Conservation (phyloP, 305 asterid genomes). For the Fraxinus paxiana region DNA sequence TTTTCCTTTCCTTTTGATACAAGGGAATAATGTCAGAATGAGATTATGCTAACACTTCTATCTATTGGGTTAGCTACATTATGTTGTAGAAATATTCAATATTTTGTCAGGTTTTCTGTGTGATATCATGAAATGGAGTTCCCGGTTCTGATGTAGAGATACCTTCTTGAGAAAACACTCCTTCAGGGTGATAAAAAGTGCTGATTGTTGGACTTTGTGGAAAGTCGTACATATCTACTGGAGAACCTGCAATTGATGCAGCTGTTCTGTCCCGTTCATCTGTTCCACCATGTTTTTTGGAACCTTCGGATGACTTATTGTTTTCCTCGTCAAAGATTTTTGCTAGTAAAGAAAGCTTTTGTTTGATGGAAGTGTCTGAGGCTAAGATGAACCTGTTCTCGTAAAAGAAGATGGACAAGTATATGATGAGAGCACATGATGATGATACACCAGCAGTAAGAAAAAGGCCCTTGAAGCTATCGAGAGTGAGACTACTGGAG, state of each 20-base stretch:
- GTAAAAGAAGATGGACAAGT: slow-evolving; percentile 27
- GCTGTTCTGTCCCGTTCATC: neutral
- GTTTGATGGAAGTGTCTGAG: slow-evolving; percentile 25
- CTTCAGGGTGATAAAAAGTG: slow-evolving; percentile 24
- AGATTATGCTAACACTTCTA: neutral
- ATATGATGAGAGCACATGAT: slow-evolving; percentile 31
- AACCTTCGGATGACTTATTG: neutral
- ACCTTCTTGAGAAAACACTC: slow-evolving; percentile 23
- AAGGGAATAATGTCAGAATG: neutral
- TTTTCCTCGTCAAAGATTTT: slow-evolving; percentile 31
- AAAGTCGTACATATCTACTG: neutral
- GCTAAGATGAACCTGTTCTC: slow-evolving; percentile 31
- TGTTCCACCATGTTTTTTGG: neutral
- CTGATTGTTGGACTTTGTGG: slow-evolving; percentile 31
- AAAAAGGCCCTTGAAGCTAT: slow-evolving; percentile 36
- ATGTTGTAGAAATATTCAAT: neutral
- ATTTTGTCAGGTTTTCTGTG: neutral
- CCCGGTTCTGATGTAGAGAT: slow-evolving; percentile 30
- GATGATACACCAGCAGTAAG: slow-evolving; percentile 37
- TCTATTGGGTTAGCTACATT: neutral
- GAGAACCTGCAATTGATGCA: neutral
- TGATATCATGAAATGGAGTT: slow-evolving; percentile 28
- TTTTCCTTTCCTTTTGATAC: neutral
- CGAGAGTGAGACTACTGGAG: slow-evolving; percentile 34
- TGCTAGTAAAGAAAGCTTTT: slow-evolving; percentile 31